These are phyloP conservation scores for Aspergillus kassunensis DNA, from an alignment of 495 filamentous ascomycete genomes.

Conservation along the genomic window DNA sequence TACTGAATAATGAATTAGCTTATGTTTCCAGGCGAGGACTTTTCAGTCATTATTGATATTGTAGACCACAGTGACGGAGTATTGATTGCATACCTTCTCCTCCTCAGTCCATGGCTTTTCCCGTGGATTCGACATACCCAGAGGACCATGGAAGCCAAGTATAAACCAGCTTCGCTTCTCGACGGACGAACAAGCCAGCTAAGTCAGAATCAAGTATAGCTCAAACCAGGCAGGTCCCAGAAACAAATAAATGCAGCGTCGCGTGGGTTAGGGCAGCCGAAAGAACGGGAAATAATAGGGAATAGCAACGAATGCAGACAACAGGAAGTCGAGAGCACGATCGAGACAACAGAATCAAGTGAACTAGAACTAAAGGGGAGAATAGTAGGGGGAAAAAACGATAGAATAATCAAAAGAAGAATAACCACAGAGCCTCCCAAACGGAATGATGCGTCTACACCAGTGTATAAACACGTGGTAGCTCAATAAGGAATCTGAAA, in stretches of 20 bases:
- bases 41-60: neutral
- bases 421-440: constrained; percentile 32
- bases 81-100: constrained; percentile 50
- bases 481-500: constrained; percentile 18
- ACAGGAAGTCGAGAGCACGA: constrained; percentile 19
- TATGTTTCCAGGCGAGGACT: neutral
- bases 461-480: constrained; percentile 24
- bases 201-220: neutral
- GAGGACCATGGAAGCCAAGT: constrained; percentile 35
- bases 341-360: constrained; percentile 19
- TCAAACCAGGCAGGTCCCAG: neutral
- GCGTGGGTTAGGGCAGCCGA: constrained; percentile 6
- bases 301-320: constrained; percentile 8
- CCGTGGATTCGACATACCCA: constrained; percentile 46
- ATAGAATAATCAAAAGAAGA: constrained; percentile 9
- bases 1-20: constrained; percentile 31
- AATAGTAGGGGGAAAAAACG: constrained; percentile 10
- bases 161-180: constrained; percentile 10
- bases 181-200: constrained; percentile 13
- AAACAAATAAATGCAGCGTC: constrained; percentile 16
- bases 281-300: constrained; percentile 2
- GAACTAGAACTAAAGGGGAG: constrained; percentile 12
- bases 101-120: constrained; percentile 55
- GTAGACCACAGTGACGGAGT: neutral
- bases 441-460: constrained; percentile 27